These are phyloP conservation scores for Ceratocystis smalleyi DNA, from an alignment of 2,329 filamentous ascomycete species.

Conservation along the genomic window DNA sequence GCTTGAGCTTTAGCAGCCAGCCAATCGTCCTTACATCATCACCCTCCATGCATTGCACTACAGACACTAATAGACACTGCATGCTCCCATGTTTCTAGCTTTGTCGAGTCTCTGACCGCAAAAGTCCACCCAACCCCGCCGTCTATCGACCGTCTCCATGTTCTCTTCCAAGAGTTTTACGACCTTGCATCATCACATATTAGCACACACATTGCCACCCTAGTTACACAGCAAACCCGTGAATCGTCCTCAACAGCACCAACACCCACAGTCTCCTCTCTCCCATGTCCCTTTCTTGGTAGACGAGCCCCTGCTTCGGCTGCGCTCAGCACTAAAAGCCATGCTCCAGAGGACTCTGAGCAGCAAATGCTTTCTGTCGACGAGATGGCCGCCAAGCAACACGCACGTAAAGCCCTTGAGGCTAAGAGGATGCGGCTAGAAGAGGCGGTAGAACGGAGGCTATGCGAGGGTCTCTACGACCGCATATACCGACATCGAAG, in stretches of 20 bases:
- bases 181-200: conserved; percentile 65
- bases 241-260: conserved; percentile 27
- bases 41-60: conserved; percentile 8
- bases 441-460: conserved; percentile 75
- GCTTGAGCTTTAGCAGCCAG: not conserved
- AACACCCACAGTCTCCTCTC: conserved; percentile 35
- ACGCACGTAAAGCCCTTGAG: conserved; percentile 61
- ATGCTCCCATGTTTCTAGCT: conserved; percentile 38
- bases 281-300: conserved; percentile 34
- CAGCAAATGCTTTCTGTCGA: conserved; percentile 85
- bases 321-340: not conserved
- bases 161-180: conserved; percentile 94
- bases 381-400: conserved; percentile 68
- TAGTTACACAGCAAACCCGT: conserved; percentile 60
- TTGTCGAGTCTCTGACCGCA: conserved; percentile 76
- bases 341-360: conserved; percentile 25
- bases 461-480: conserved; percentile 73
- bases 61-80: conserved; percentile 17
- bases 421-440: conserved; percentile 63
- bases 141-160: conserved; percentile 64
- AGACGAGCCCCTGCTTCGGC: conserved; percentile 24
- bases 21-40: too few species aligned
- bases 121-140: conserved; percentile 76
- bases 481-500: conserved; percentile 82
- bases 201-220: conserved; percentile 66